Base-by-base conservation (phyloP, 768 basidiomycete species). In the Podaxis mareebaensis region DNA sequence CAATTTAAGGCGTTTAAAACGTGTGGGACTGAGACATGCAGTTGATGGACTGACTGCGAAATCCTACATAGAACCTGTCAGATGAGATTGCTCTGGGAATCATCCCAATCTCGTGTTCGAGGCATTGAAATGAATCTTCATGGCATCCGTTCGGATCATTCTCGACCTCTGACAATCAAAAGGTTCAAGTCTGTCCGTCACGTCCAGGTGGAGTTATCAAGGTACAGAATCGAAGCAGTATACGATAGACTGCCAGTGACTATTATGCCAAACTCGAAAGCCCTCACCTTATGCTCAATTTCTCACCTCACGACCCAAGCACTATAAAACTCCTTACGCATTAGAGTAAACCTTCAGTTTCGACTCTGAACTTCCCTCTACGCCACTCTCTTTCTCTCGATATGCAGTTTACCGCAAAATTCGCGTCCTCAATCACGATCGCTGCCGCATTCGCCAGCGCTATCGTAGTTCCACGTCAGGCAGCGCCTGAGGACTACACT, bases 401-500 rank as follows among this genome's bases (percentile, higher is more conserved):
- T 8, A 63, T 63, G 61, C 55, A 56, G n/a, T 63, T 63, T 24
- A 3, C 61, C 22, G 15, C 61, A 33, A 51, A 48, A 24, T 3
- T 63, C 33, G 24, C 52, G 10, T 51, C 55, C 15, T 51, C 48
- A 8, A 26, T 63, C 22, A 40, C 44, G 8, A 22, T 63, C n/a
- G 61, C 61, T 40, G 61, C 61, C 8, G 33, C 48, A 12, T 17
- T 63, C 48, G 61, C 61, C 49, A 63, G 28, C 39, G 61, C 61
- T n/a, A 12, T 40, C 28, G 38, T 63, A 24, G 13, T 63, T 51
- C 61, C 61, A 30, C 61, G 61, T 13, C 61, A 63, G 36, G 54
- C 44, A 17, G 60, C 71, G 1, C 61, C 65, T 7, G 72, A 71
- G 28, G 77, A 77, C 7, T 82, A 81, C 65, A 66, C 62, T 11